Evolutionary conservation across 306 rosid species (phyloP).

Genomic region (Cicer chorassanicum): DNA sequence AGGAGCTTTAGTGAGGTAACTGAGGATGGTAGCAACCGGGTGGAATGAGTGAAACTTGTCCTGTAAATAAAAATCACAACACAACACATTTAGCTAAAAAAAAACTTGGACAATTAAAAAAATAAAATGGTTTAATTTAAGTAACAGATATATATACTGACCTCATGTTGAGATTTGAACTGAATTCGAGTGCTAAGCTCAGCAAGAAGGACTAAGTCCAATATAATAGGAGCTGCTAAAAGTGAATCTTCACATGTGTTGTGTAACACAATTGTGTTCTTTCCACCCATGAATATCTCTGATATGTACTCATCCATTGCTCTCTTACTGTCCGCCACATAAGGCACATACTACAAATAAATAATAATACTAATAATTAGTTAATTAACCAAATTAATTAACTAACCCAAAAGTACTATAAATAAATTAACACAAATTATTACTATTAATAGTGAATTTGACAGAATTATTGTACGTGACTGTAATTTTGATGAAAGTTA

Average conservation of each 20-base stretch:
- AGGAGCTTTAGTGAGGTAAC: slow-evolving; percentile 95
- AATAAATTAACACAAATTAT: slow-evolving; percentile 1
- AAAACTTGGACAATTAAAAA: neutral
- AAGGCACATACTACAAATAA: slow-evolving; percentile 76
- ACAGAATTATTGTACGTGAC: too few relatives aligned
- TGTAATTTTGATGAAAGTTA: too few relatives aligned
- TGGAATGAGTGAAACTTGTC: slow-evolving; percentile 94
- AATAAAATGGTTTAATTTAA: neutral
- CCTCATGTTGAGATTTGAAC: slow-evolving; percentile 89
- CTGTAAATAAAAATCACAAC: slow-evolving; percentile 49
- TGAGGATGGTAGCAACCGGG: slow-evolving; percentile 91
- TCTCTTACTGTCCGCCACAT: slow-evolving; percentile 90
- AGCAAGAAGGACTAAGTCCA: slow-evolving; percentile 95
- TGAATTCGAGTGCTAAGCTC: slow-evolving; percentile 94
- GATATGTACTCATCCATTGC: slow-evolving; percentile 99
- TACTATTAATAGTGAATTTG: too few relatives aligned
- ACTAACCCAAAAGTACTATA: neutral
- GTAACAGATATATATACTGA: neutral
- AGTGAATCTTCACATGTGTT: slow-evolving; percentile 98
- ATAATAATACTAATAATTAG: neutral
- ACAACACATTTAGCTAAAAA: neutral
- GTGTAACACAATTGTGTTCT: slow-evolving; percentile 84
- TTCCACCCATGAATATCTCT: slow-evolving; percentile 98
- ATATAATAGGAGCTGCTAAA: slow-evolving; percentile 90
- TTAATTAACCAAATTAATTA: neutral